Evolutionary conservation across 78 protist genomes (phyloP).

Genomic region (Chrysochromulina parva): DNA sequence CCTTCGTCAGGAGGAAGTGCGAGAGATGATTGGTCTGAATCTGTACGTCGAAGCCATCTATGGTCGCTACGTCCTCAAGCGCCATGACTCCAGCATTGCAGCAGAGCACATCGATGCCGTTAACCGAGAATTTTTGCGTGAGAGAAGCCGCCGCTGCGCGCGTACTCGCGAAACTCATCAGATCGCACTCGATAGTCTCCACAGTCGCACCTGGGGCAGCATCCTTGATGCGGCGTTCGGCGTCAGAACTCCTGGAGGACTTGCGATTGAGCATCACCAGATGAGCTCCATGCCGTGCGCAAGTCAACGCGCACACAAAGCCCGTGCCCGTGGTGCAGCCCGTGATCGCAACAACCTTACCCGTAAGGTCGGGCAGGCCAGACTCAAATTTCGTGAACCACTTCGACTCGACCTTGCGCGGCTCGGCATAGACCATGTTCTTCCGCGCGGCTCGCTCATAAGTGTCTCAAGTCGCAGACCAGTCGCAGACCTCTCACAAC

Average conservation of each 20-base stretch:
- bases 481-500: too few species aligned
- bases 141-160: slow-evolving; percentile 27
- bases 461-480: too few species aligned
- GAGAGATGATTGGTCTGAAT: slow-evolving; percentile 52
- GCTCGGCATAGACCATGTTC: too few species aligned
- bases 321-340: slow-evolving; percentile 60
- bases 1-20: slow-evolving; percentile 49
- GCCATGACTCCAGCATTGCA: slow-evolving; percentile 61
- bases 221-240: too few species aligned
- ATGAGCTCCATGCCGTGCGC: slow-evolving; percentile 8
- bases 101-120: slow-evolving; percentile 38
- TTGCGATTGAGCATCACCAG: slow-evolving; percentile 44
- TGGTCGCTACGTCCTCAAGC: background rate
- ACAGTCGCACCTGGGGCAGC: too few species aligned
- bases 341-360: slow-evolving; percentile 40
- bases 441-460: too few species aligned
- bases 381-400: too few species aligned
- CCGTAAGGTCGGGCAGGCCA: background rate
- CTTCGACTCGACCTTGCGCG: too few species aligned
- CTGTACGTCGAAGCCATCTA: slow-evolving; percentile 52
- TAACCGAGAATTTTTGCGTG: background rate
- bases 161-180: background rate
- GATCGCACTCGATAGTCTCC: background rate
- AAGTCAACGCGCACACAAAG: background rate
- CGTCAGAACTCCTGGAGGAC: too few species aligned